Evolutionary conservation across 1,284 basidiomycete genomes (phyloP), one percentile per base, ranked within the genome.

Genomic region (Leucoagaricus sp.): DNA sequence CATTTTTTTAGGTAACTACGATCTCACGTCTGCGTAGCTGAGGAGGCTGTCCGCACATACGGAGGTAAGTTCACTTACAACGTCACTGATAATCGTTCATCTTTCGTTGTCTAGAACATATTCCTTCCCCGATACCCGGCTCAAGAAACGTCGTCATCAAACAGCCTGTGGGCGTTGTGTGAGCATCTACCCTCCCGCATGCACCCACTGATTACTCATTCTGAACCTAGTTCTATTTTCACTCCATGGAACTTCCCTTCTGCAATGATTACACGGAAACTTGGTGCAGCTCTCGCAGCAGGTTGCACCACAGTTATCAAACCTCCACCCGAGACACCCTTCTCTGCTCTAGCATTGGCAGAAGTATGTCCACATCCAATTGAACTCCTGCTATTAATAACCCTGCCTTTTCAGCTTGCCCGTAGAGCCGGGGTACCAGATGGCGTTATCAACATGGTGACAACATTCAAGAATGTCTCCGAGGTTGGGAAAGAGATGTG

Each of bases 281-380:
- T 96, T 12, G 93, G 85, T 15, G 89, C 94, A 26, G 94, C 94
- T 13, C 84, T 99, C 15, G 93, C 95, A 8, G 95, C 95, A 15
- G 97, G 97, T 23, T 99, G 97, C 72, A 98, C 96, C 0, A 83
- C 87, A 1, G 96, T 99, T 54, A 87, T 98, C 73, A 99, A 99
- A 70, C 95, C 96, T 2, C 90, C 97, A 1, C 85, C 95, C 1
- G 96, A 99, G 75, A 96, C 97, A 0, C 97, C 97, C 0, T 97
- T 93, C 75, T 95, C 94, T 34, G 88, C 90, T 15, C 83, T 99
- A 19, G 97, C 96, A 3, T 76, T 97, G 15, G 87, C 84, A 6
- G 92, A 96, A 74, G 89, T 89, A 65, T 40, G 72, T 61, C 49
- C 38, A 38, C 38, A 25, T n/a, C 40, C 19, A n/a, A 42, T 47